phyloP scores from a whole-genome alignment of 1,284 basidiomycete species.

The Marasmius sp. region DNA sequence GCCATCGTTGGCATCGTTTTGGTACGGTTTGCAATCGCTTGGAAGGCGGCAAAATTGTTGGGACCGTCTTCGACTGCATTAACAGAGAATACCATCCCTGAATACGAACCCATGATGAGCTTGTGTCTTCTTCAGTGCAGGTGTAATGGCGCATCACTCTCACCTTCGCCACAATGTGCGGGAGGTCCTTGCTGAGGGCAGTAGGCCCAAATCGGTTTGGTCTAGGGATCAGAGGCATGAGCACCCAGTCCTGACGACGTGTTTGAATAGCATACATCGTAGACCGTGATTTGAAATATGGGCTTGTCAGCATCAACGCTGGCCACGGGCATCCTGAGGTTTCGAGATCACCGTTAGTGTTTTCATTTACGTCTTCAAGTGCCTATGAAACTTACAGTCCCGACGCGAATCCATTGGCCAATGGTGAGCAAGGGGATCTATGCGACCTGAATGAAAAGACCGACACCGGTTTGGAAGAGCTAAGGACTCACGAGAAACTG shows the following conservation, averaged over 20 bases:
- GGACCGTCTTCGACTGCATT: too few relatives aligned
- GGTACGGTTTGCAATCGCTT: too few relatives aligned
- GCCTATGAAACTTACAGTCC: conserved; percentile 37
- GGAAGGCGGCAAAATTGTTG: too few relatives aligned
- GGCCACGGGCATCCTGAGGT: conserved; percentile 24
- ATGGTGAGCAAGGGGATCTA: conserved; percentile 7
- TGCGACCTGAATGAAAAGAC: not conserved
- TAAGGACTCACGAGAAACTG: conserved; percentile 37
- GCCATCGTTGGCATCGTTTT: too few relatives aligned
- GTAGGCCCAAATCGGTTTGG: conserved; percentile 50
- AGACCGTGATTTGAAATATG: conserved; percentile 50
- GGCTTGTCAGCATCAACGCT: conserved; percentile 41
- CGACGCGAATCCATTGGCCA: conserved; percentile 46
- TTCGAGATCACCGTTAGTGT: not conserved
- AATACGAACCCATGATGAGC: too few relatives aligned
- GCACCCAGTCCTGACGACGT: not conserved
- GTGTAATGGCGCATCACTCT: not conserved
- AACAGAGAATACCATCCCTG: too few relatives aligned
- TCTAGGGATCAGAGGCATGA: conserved; percentile 22
- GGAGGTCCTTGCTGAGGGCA: conserved; percentile 37
- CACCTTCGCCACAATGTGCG: conserved; percentile 34
- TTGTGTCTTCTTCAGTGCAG: too few relatives aligned
- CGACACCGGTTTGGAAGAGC: not conserved
- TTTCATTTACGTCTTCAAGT: not conserved
- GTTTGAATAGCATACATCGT: conserved; percentile 40